Percentiles rank a stretch among this genome's conserved stretches.
These are phyloP conservation scores for Trametes villosa DNA, from an alignment of 768 basidiomycete species.

Conservation along the genomic window DNA sequence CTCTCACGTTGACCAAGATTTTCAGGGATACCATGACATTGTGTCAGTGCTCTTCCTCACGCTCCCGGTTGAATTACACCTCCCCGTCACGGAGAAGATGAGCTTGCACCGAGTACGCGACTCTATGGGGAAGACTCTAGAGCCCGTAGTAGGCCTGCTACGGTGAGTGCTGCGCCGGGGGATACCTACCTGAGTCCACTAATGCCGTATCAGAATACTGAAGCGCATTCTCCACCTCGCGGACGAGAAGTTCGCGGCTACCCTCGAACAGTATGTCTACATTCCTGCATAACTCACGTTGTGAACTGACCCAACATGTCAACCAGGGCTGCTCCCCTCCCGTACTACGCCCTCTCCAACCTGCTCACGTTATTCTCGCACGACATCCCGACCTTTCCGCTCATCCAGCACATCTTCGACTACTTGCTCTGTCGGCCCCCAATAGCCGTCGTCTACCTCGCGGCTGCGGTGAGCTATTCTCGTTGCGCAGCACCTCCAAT, in stretches of 20 bases:
- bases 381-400: constrained; percentile 85
- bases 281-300: neutral
- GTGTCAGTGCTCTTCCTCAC: constrained; percentile 83
- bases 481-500: neutral
- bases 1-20: neutral
- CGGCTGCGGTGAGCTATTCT: constrained; percentile 65
- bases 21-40: constrained; percentile 91
- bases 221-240: constrained; percentile 72
- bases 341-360: constrained; percentile 89
- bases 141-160: constrained; percentile 82
- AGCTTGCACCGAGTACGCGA: constrained; percentile 82
- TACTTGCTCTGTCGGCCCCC: constrained; percentile 85
- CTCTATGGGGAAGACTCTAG: constrained; percentile 84
- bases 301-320: no score
- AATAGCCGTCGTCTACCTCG: constrained; percentile 79
- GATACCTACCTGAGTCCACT: no score
- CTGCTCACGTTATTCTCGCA: constrained; percentile 92
- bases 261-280: constrained; percentile 64
- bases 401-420: constrained; percentile 92
- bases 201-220: constrained; percentile 73
- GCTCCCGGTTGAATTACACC: constrained; percentile 60
- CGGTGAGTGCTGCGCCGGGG: constrained; percentile 53
- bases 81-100: constrained; percentile 67
- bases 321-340: constrained; percentile 71
- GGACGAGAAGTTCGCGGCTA: constrained; percentile 69